phyloP scores from a whole-genome alignment of 305 asterid species.

The Fraxinus paxiana region DNA sequence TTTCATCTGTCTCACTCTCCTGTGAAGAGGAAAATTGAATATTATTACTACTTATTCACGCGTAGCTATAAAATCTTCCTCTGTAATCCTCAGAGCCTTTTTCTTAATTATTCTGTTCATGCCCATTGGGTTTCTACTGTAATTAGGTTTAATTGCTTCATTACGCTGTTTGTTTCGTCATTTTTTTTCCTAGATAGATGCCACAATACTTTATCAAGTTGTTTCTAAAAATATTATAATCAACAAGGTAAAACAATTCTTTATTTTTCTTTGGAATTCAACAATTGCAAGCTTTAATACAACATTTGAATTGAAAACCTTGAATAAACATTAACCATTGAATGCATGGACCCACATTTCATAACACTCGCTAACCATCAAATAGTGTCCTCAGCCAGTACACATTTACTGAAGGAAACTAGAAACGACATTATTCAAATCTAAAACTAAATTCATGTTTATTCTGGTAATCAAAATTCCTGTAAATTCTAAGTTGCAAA shows the following conservation, averaged over 20 bases:
- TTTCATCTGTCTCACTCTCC: background rate
- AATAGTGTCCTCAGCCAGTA: background rate
- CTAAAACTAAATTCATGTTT: slow-evolving; percentile 1
- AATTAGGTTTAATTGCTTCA: background rate
- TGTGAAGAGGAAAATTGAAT: background rate
- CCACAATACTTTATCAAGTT: background rate
- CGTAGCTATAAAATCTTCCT: background rate
- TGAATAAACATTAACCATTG: background rate
- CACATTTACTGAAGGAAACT: background rate
- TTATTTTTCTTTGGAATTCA: background rate
- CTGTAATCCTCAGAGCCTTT: background rate
- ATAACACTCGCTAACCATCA: background rate
- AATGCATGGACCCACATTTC: background rate
- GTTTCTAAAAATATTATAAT: background rate
- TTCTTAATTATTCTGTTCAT: background rate
- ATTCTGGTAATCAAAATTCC: background rate
- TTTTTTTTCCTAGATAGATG: background rate
- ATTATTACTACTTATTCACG: background rate
- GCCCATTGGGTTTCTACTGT: background rate
- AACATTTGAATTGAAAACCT: background rate
- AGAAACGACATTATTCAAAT: background rate
- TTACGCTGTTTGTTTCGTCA: background rate
- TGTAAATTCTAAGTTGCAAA: background rate
- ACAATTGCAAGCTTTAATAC: background rate
- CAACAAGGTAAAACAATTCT: background rate